phyloP scores from a whole-genome alignment of 495 filamentous ascomycete species.

The Penicillium egyptiacum region DNA sequence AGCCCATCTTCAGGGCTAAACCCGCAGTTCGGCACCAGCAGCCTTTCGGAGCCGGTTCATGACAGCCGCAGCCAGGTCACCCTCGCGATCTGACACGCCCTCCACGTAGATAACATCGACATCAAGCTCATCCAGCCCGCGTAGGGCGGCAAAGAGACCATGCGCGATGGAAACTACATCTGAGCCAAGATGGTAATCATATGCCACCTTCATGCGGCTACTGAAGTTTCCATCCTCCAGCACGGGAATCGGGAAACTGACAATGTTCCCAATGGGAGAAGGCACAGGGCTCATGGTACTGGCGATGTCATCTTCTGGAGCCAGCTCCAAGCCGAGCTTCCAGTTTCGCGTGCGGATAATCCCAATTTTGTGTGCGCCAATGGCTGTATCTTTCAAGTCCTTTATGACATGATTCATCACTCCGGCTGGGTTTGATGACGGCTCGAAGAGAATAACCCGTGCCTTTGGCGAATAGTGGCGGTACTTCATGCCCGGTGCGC shows the following conservation, averaged over 20 bases:
- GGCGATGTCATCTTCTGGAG: constrained; percentile 28
- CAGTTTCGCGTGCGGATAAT: constrained; percentile 50
- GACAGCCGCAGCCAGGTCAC: constrained; percentile 84
- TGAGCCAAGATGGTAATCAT: constrained; percentile 61
- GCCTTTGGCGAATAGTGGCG: constrained; percentile 95
- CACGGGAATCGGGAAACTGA: constrained; percentile 35
- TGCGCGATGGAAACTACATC: constrained; percentile 73
- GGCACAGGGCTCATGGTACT: constrained; percentile 27
- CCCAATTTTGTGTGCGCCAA: constrained; percentile 45
- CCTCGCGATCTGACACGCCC: constrained; percentile 72
- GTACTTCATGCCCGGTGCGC: constrained; percentile 98
- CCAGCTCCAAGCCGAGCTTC: constrained; percentile 36
- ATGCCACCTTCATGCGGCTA: constrained; percentile 35
- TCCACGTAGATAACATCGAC: constrained; percentile 91
- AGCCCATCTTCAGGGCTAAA: constrained; percentile 24
- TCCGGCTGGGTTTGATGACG: constrained; percentile 35
- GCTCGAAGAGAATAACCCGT: constrained; percentile 78
- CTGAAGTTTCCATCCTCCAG: constrained; percentile 26
- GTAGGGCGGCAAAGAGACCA: constrained; percentile 80
- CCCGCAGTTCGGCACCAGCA: constrained; percentile 53
- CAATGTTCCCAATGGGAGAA: constrained; percentile 31
- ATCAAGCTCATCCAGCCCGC: constrained; percentile 75
- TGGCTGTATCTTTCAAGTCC: constrained; percentile 39
- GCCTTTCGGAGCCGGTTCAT: constrained; percentile 97
- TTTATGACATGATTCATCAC: constrained; percentile 36